Evolutionary conservation across 1,139 yeast genomes (phyloP), one percentile per base, ranked within the genome.

Genomic region (Wickerhamomyces sp.): DNA sequence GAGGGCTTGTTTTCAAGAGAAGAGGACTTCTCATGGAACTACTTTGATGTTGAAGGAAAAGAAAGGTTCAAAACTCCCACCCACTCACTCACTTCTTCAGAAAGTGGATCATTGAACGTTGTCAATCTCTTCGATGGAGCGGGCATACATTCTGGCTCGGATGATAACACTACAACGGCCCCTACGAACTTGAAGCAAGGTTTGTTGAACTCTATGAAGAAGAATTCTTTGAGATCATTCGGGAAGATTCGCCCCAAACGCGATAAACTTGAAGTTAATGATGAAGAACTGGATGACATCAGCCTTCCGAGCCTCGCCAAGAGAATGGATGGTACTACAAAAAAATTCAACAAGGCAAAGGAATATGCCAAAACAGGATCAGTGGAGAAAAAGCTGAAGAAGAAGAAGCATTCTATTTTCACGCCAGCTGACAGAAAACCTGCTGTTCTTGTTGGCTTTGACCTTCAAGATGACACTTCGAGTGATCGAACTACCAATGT

Each of bases 311-410:
- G n/a, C n/a, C n/a, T 20, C 12, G n/a, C 15, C 11, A 21, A 20
- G 19, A 9, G 19, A 15, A 17, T 14, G 16, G 13, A 23, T 13
- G 25, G 30, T 6, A 17, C 29, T 5, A 7, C 28, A 26, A 30
- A 10, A 37, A 32, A 21, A 31, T 24, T 21, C n/a, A 16, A 5
- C n/a, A 37, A 32, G 22, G 36, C 32, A 8, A 32, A 32, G 18
- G 14, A 14, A 6, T 27, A 32, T 18, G 41, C 34, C 6, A 31
- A 37, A 17, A 34, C 33, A 3, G 36, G 40, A 7, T 17, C 37
- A 2, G 13, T 23, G 15, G 28, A 24, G 7, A 28, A 23, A 5
- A 21, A 23, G 6, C 21, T 13, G 1, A 38, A 36, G 14, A 21
- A 17, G 6, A 21, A 30, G 14, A n/a, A n/a, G n/a, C 31, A 30